phyloP scores from a whole-genome alignment of 371 early-diverging fungal species.

The Mortierella sp. region DNA sequence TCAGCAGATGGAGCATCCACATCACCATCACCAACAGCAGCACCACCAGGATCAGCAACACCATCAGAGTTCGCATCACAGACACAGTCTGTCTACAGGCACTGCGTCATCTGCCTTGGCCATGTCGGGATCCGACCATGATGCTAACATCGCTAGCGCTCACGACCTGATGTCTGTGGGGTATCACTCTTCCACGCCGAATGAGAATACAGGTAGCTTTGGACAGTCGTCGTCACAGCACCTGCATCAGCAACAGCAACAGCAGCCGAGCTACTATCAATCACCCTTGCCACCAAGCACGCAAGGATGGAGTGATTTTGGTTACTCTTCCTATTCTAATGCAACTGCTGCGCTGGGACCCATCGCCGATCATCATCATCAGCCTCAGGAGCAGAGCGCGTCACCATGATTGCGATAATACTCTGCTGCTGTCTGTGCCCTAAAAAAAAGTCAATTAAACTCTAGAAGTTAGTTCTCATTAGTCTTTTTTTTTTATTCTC shows the following conservation, averaged over 20 bases:
- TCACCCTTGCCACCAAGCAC: constrained; percentile 18
- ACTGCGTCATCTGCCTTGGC: constrained; percentile 13
- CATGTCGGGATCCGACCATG: constrained; percentile 17
- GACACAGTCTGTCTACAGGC: constrained; percentile 11
- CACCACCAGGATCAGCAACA: constrained; percentile 15
- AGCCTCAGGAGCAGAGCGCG: constrained; percentile 19
- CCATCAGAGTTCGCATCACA: constrained; percentile 13
- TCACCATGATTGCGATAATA: constrained; percentile 16
- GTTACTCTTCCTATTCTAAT: constrained; percentile 29
- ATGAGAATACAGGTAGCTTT: constrained; percentile 10
- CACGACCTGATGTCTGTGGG: constrained; percentile 34
- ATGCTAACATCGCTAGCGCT: background rate
- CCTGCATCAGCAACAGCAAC: constrained; percentile 22
- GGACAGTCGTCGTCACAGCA: constrained; percentile 8
- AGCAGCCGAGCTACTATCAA: constrained; percentile 2
- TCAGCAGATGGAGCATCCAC: constrained; percentile 14
- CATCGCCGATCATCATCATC: constrained; percentile 23
- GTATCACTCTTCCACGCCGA: constrained; percentile 23
- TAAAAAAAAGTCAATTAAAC: background rate
- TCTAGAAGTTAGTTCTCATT: background rate
- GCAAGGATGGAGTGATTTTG: constrained; percentile 36
- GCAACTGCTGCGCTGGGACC: constrained; percentile 6
- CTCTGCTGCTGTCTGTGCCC: background rate
- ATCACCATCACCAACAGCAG: constrained; percentile 19
- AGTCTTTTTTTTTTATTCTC: constrained; percentile 6